phyloP scores from a whole-genome alignment of 805 yeast genomes.

The Teunomyces cretensis region DNA sequence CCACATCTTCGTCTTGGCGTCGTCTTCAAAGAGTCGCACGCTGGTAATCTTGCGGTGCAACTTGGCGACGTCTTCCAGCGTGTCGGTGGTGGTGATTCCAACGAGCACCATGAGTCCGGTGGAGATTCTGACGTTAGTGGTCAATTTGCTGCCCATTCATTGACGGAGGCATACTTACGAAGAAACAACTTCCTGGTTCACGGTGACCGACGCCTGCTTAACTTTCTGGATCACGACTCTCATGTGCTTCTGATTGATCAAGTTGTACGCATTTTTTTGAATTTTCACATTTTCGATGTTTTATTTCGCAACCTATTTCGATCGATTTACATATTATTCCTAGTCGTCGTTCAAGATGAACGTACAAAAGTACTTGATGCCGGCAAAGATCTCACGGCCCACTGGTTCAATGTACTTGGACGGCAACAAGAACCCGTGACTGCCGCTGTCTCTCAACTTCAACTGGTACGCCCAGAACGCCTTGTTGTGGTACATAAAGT shows the following conservation, averaged over 20 bases:
- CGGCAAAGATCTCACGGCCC: conserved; percentile 70
- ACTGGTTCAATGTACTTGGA: conserved; percentile 68
- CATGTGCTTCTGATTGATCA: conserved; percentile 49
- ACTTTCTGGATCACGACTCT: conserved; percentile 90
- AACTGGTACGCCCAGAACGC: conserved; percentile 85
- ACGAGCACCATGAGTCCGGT: conserved; percentile 79
- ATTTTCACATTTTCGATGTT: background rate
- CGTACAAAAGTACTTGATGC: conserved; percentile 60
- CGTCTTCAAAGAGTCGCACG: conserved; percentile 72
- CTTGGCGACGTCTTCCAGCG: conserved; percentile 67
- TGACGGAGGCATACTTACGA: conserved; percentile 31
- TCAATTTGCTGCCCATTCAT: background rate
- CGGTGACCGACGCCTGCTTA: conserved; percentile 84
- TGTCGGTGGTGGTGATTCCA: conserved; percentile 80
- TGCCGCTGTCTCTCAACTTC: conserved; percentile 78
- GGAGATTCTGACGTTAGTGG: conserved; percentile 41
- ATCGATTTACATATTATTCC: background rate
- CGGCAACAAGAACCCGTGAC: conserved; percentile 81
- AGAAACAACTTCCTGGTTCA: conserved; percentile 68
- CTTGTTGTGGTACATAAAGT: conserved; percentile 78
- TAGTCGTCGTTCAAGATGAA: conserved; percentile 23
- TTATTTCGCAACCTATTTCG: background rate
- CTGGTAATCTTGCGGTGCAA: conserved; percentile 65
- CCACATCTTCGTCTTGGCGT: conserved; percentile 64
- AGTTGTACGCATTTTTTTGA: too few species aligned